These are phyloP conservation scores for Amanita rimosa DNA, from an alignment of 768 basidiomycete genomes.

Conservation along the genomic window DNA sequence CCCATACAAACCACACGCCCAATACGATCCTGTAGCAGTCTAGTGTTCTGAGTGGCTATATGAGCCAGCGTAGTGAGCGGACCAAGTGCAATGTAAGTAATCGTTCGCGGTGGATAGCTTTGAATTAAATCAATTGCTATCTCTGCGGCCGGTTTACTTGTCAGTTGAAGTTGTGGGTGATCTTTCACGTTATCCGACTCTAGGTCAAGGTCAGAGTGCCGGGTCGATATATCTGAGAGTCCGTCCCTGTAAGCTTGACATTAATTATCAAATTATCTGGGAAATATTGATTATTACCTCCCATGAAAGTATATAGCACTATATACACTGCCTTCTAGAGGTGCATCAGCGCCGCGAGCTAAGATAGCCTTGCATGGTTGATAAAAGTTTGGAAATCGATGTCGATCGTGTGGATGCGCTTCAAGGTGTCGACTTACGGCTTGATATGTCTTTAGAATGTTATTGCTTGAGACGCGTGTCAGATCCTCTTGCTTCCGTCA, in stretches of 20 bases:
- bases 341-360: slow-evolving; percentile 49
- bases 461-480: slow-evolving; percentile 31
- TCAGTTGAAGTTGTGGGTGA: slow-evolving; percentile 35
- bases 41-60: slow-evolving; percentile 43
- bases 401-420: slow-evolving; percentile 36
- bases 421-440: slow-evolving; percentile 49
- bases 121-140: slow-evolving; percentile 46
- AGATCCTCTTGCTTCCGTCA: slow-evolving; percentile 3
- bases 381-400: slow-evolving; percentile 55
- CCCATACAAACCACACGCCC: slow-evolving; percentile 86
- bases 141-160: slow-evolving; percentile 36
- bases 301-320: slow-evolving; percentile 84
- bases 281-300: slow-evolving; percentile 24
- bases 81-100: slow-evolving; percentile 67
- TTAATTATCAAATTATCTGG: neutral
- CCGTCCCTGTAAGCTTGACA: slow-evolving; percentile 44
- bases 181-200: slow-evolving; percentile 10
- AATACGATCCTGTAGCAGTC: slow-evolving; percentile 42
- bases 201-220: slow-evolving; percentile 55
- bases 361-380: slow-evolving; percentile 44
- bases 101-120: slow-evolving; percentile 33
- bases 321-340: slow-evolving; percentile 60
- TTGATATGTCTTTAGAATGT: slow-evolving; percentile 69
- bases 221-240: slow-evolving; percentile 42
- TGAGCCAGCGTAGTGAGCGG: slow-evolving; percentile 74